Conservation (phyloP, 1,139 yeast species). For the Hanseniaspora uvarum region DNA sequence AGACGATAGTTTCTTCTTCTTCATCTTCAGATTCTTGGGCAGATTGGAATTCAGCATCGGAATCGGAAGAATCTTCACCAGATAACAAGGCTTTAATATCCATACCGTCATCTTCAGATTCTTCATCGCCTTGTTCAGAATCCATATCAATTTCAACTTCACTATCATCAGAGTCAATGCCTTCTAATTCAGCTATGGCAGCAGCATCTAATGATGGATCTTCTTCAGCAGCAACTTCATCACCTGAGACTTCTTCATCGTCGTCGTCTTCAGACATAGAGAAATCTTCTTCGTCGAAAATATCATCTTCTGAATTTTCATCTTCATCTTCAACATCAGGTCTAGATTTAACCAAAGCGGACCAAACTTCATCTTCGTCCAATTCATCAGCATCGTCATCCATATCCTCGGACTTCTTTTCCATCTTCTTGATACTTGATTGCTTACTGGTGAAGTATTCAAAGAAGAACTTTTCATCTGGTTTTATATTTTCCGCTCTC, state of each 20-base stretch:
- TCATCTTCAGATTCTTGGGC: constrained; percentile 21
- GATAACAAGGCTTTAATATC: constrained; percentile 17
- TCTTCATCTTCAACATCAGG: constrained; percentile 68
- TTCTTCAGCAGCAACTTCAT: constrained; percentile 29
- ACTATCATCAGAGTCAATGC: constrained; percentile 30
- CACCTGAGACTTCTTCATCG: constrained; percentile 30
- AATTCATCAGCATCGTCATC: constrained; percentile 36
- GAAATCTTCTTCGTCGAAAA: constrained; percentile 37
- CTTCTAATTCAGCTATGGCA: constrained; percentile 30
- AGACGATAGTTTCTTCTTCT: constrained; percentile 15
- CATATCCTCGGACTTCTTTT: constrained; percentile 31
- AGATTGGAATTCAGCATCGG: constrained; percentile 25
- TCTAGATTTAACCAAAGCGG: constrained; percentile 72
- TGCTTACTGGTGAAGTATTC: constrained; percentile 69
- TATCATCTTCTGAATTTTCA: constrained; percentile 40
- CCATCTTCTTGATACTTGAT: constrained; percentile 33
- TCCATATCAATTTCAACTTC: constrained; percentile 29
- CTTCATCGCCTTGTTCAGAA: constrained; percentile 23
- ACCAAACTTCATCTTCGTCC: constrained; percentile 79
- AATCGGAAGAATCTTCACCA: constrained; percentile 27
- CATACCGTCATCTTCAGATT: constrained; percentile 21
- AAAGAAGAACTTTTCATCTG: constrained; percentile 83
- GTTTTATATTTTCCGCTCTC: constrained; percentile 56
- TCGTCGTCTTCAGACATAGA: constrained; percentile 31
- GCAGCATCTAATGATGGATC: constrained; percentile 25